Base-by-base conservation (phyloP, 2,329 filamentous ascomycete genomes). In the Phoma sp. region DNA sequence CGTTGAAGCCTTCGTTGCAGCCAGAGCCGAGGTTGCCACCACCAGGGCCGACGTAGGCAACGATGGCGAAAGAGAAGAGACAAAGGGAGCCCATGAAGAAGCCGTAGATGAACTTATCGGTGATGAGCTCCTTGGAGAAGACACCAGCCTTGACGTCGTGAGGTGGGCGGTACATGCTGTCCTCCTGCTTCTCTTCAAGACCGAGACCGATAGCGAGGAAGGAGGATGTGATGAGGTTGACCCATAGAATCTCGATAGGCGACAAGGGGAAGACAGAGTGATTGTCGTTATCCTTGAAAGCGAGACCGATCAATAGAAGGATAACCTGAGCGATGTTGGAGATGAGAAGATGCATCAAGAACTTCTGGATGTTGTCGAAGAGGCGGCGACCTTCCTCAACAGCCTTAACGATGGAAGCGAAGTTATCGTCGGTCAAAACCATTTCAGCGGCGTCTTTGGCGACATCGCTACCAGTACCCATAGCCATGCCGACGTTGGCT, bases 241-340 rank as follows among this genome's bases (percentile, higher is more conserved):
- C 76, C 75, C 77, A 80, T 18, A 80, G 74, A 45, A 80, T 80
- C 55, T 80, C 77, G 15, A 80, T 74, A 2, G 78, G 78, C 0
- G 77, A 78, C 5, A 80, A 69, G 0, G 78, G 78, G 55, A 80
- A 80, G 40, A 77, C 72, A 10, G 77, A 80, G 48, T 77, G 70
- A 43, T 73, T 72, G 48, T 76, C 67, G 7, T 62, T 61, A 57
- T 80, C 78, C 55, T 80, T 76, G 67, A 80, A 80, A 18, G 77
- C 74, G 26, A 80, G 74, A 32, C 77, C 78, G 38, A 80, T 76
- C 11, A 80, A 68, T 5, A 80, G 76, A 12, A 80, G 74, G 56
- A 79, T 76, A 32, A 79, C 77, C 63, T 80, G 78, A 2, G 78
- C 74, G 53, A 80, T 79, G 56, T 80, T 80, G 49, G 75, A 78